Evolutionary conservation across 495 filamentous ascomycete species (phyloP), one percentile per base, ranked within the genome.

Genomic region (Penicillium subrubescens): DNA sequence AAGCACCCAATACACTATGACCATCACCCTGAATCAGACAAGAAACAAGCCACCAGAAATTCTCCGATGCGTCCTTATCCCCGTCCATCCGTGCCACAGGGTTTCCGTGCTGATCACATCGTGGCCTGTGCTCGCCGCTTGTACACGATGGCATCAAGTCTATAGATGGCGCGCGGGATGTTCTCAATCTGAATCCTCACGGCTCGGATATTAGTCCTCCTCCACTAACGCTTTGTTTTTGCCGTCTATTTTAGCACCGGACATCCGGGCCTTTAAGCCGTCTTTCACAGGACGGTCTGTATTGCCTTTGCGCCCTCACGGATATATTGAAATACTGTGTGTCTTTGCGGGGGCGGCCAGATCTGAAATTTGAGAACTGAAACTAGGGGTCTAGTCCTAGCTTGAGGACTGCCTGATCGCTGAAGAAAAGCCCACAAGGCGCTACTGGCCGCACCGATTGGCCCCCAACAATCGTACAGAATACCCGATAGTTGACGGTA

Each of bases 61-160:
- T 62, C 68, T 73, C 71, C 71, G 68, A 73, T 54, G 54, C 46
- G 60, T 58, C 48, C 48, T 31, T 52, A 17, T 31, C 25, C 55
- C 59, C 53, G 37, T 60, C 53, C 41, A 54, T 62, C 59, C 34
- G 41, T 66, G 52, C 31, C 51, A 65, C 21, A 19, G 44, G 44
- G 11, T 21, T 44, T 48, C 21, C 51, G 41, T 43, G 51, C 21
- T 35, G 67, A 70, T 67, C 67, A 15, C 17, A 51, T 1, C 39
- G 56, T 73, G 68, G 68, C 59, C 66, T 61, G 63, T 73, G 68
- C 68, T 51, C 25, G 60, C 63, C 62, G 46, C 63, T 66, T 69
- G 67, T 73, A 67, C 69, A 68, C 66, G 63, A 71, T 68, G 67
- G 67, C 62, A 67, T 70, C 67, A 63, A 69, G 58, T 56, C 57